Base-by-base conservation (phyloP, 2,329 filamentous ascomycete species). In the Botrytis cinerea region DNA sequence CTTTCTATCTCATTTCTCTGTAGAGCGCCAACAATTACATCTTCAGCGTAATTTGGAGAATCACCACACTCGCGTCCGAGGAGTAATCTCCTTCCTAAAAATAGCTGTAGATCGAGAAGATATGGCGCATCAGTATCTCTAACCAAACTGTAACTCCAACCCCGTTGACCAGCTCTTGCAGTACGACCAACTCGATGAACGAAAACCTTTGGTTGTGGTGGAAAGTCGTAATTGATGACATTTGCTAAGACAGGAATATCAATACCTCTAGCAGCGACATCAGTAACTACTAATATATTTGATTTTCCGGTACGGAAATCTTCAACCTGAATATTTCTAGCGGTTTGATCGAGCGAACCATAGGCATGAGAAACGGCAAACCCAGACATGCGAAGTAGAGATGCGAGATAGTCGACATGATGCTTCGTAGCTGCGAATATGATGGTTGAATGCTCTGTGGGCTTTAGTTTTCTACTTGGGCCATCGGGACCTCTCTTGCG, bases 211-310 rank as follows among this genome's bases (percentile, higher is more conserved):
- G 96, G 94, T 80, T 98, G 96, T 2, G 95, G 93, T 4, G 96
- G 95, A 77, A 99, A 99, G 80, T 98, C 95, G 83, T 97, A 99
- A 85, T 99, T 98, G 85, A 99, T 95, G 74, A 99, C 96, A 81
- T 99, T 98, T 73, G 94, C 95, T 51, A 99, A 87, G 64, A 98
- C 89, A 0, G 96, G 96, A 77, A 99, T 97, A 89, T 99, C 96
- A 75, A 99, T 97, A 89, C 96, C 95, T 86, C 96, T 89, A 35
- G 96, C 96, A 22, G 96, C 96, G 71, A 99, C 94, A 81, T 99
- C 96, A 1, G 96, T 99, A 62, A 98, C 95, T 4, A 99, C 95
- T 14, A 99, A 84, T 66, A 99, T 94, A 78, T 97, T 95, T 0
- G 93, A 92, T 76, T 92, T 88, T 10, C 96, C 96, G 38, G 86